A percentile compares a stretch with the other conserved stretches of the same genome.
These are phyloP conservation scores for Asterionellopsis glacialis DNA, from an alignment of 108 stramenopile species.

Conservation along the genomic window DNA sequence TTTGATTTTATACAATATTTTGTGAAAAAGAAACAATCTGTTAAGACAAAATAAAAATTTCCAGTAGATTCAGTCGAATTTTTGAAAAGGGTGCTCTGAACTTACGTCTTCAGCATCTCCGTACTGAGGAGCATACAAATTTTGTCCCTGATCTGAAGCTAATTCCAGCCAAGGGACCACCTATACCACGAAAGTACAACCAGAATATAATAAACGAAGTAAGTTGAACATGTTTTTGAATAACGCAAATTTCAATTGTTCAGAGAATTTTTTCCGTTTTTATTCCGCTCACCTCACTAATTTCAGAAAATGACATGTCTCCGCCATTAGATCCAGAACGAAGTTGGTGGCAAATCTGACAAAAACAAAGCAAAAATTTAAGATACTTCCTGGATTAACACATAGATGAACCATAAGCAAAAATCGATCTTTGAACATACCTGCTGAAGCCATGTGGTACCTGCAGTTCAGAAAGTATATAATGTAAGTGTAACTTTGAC, in stretches of 20 bases:
- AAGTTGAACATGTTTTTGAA: background rate
- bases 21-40: too few relatives aligned
- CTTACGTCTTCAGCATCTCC: conserved; percentile 12
- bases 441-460: conserved; percentile 47
- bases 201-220: background rate
- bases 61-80: too few relatives aligned
- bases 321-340: conserved; percentile 27
- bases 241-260: background rate
- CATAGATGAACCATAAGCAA: background rate
- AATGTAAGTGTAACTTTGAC: too few relatives aligned
- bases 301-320: conserved; percentile 46
- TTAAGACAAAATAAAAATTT: too few relatives aligned
- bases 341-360: conserved; percentile 46
- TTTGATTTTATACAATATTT: too few relatives aligned
- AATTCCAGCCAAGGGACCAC: conserved; percentile 48
- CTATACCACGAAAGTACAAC: background rate
- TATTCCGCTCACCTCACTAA: conserved; percentile 11
- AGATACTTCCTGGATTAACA: background rate
- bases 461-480: conserved; percentile 1
- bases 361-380: conserved; percentile 1
- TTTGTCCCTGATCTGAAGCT: conserved; percentile 38
- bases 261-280: background rate
- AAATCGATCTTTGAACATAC: conserved; percentile 7
- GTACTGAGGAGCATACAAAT: conserved; percentile 29
- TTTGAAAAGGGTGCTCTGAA: too few relatives aligned